Percentiles rank a stretch among this genome's conserved stretches.
Conservation (phyloP, 2,329 filamentous ascomycete genomes). For the Claviceps africana region DNA sequence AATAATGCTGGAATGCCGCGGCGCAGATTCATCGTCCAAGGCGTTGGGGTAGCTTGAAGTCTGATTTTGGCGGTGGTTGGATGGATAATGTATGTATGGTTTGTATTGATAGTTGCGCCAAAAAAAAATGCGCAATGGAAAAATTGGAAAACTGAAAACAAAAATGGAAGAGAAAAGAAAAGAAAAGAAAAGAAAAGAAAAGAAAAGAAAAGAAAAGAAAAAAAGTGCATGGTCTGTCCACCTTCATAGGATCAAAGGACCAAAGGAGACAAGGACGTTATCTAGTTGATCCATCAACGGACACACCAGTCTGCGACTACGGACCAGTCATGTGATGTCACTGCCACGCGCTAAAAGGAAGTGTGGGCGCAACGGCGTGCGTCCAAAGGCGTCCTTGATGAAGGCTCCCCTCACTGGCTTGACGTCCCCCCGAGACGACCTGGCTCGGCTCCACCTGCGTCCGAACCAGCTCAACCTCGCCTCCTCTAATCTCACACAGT, state of each 20-base stretch:
- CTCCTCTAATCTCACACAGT: conserved; percentile 23
- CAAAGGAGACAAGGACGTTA: too few species aligned
- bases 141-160: too few species aligned
- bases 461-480: conserved; percentile 24
- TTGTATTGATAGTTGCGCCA: not conserved
- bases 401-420: conserved; percentile 9
- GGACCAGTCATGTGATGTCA: conserved; percentile 27
- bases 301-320: not conserved
- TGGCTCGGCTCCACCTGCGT: conserved; percentile 22
- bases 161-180: not conserved
- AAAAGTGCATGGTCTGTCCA: not conserved
- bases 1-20: not conserved
- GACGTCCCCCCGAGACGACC: conserved; percentile 1
- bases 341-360: conserved; percentile 1
- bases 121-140: too few species aligned
- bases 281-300: too few species aligned
- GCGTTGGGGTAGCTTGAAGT: not conserved
- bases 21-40: not conserved
- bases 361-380: not conserved
- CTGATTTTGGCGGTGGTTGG: not conserved
- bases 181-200: too few species aligned
- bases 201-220: too few species aligned
- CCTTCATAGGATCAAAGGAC: not conserved
- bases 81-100: too few species aligned
- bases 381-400: not conserved